Conservation (phyloP, 495 filamentous ascomycete genomes). For the Aspergillus baeticus region DNA sequence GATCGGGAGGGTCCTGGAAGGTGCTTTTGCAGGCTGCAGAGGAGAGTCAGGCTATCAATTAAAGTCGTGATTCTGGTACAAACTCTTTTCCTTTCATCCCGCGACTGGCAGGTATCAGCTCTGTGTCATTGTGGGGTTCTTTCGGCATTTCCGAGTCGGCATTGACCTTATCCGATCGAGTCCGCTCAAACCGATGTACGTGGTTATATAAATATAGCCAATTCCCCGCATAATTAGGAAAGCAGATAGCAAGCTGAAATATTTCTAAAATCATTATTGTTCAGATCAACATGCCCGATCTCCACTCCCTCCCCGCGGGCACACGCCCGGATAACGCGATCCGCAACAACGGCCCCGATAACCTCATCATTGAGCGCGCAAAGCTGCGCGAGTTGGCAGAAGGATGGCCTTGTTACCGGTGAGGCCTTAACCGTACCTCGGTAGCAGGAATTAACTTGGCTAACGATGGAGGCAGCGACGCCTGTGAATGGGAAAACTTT, state of each 20-base stretch:
- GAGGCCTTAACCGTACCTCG: no score
- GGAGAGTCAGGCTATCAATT: slow-evolving; percentile 28
- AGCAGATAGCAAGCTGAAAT: no score
- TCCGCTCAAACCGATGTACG: slow-evolving; percentile 13
- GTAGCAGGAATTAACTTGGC: no score
- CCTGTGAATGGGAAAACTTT: slow-evolving; percentile 67
- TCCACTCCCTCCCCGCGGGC: slow-evolving; percentile 30
- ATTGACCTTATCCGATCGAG: background rate
- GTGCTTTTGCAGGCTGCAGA: slow-evolving; percentile 40
- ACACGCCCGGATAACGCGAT: slow-evolving; percentile 35
- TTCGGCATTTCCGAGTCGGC: no score
- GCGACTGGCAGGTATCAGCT: no score
- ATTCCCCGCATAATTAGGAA: no score
- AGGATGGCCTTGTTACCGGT: slow-evolving; percentile 62
- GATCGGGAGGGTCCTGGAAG: slow-evolving; percentile 45
- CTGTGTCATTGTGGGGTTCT: no score
- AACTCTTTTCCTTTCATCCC: no score
- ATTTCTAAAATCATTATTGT: no score
- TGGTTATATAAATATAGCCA: no score
- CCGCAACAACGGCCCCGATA: slow-evolving; percentile 55
- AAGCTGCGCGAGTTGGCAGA: slow-evolving; percentile 63
- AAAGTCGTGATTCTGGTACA: no score
- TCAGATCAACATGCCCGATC: slow-evolving; percentile 22
- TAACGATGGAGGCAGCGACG: slow-evolving; percentile 45
- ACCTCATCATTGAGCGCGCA: slow-evolving; percentile 49